Conservation (phyloP, 345 rosid species). For the Bruguiera parviflora region DNA sequence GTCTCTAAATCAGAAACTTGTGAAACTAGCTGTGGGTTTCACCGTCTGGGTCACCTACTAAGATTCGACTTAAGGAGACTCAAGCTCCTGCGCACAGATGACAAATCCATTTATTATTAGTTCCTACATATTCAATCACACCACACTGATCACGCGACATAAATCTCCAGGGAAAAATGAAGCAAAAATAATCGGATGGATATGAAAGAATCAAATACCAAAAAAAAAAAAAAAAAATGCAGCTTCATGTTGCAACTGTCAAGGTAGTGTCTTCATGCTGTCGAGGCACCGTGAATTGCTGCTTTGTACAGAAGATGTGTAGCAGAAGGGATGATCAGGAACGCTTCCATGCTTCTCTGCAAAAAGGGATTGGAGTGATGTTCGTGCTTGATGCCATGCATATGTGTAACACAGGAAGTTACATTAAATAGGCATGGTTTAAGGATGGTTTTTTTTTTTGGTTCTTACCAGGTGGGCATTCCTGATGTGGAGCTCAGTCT, state of each 20-base stretch:
- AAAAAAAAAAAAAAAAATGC: not conserved
- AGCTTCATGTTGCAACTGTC: not conserved
- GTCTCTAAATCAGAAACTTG: no score
- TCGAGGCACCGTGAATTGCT: slow-evolving; percentile 47
- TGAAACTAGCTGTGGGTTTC: no score
- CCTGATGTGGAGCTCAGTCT: slow-evolving; percentile 63
- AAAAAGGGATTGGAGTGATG: slow-evolving; percentile 29
- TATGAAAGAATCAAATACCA: not conserved
- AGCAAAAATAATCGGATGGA: slow-evolving; percentile 4
- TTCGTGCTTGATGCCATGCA: slow-evolving; percentile 79
- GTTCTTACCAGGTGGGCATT: slow-evolving; percentile 70
- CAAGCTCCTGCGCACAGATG: no score
- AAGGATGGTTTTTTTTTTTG: not conserved
- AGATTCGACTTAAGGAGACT: no score
- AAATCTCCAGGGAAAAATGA: not conserved
- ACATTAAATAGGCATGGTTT: slow-evolving; percentile 43
- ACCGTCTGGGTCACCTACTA: no score
- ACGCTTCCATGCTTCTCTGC: slow-evolving; percentile 98
- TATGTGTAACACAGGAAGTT: slow-evolving; percentile 22
- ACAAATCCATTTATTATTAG: slow-evolving; percentile 3
- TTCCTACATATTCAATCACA: slow-evolving; percentile 15
- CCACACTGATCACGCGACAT: slow-evolving; percentile 9
- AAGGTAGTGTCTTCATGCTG: slow-evolving; percentile 19
- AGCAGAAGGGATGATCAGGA: slow-evolving; percentile 69
- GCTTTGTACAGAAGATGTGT: slow-evolving; percentile 75